Conservation (phyloP, 176 grass and related monocot species). For the Urochloa ruziziensis region DNA sequence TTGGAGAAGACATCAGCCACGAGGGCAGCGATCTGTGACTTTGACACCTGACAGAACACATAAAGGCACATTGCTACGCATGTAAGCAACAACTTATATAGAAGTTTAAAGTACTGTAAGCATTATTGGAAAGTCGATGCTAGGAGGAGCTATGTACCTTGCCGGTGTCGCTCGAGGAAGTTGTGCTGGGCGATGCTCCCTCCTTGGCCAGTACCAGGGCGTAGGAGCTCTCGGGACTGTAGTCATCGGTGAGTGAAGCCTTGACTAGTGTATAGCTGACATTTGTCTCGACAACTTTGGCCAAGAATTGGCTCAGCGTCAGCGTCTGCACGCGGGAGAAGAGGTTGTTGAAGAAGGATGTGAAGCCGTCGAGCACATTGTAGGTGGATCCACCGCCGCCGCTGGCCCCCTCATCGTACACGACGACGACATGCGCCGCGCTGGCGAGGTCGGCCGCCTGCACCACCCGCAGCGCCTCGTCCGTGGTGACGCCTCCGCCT, state of each 20-base stretch:
- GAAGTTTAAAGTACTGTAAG: not conserved
- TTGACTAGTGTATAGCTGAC: conserved; percentile 86
- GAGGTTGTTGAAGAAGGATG: conserved; percentile 69
- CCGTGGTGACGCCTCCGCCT: conserved; percentile 55
- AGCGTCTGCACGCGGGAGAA: conserved; percentile 60
- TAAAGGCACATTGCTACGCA: not conserved
- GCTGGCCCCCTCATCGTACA: conserved; percentile 45
- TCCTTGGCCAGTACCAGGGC: conserved; percentile 62
- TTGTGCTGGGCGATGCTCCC: conserved; percentile 17
- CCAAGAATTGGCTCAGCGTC: conserved; percentile 68
- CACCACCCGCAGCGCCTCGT: conserved; percentile 84
- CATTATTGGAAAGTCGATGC: not conserved
- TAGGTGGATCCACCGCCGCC: conserved; percentile 50
- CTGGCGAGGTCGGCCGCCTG: conserved; percentile 81
- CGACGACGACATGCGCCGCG: conserved; percentile 69
- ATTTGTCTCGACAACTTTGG: conserved; percentile 73
- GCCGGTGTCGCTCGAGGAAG: conserved; percentile 42
- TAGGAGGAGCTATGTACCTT: conserved; percentile 27
- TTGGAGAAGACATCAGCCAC: conserved; percentile 93
- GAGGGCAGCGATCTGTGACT: conserved; percentile 71
- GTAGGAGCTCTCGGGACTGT: conserved; percentile 63
- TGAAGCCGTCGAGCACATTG: conserved; percentile 86
- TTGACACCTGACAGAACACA: conserved; percentile 59
- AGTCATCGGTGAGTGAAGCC: conserved; percentile 73
- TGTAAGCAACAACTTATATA: not conserved